These are phyloP conservation scores for Naematelia aurantialba DNA, from an alignment of 768 basidiomycete genomes.

Conservation along the genomic window DNA sequence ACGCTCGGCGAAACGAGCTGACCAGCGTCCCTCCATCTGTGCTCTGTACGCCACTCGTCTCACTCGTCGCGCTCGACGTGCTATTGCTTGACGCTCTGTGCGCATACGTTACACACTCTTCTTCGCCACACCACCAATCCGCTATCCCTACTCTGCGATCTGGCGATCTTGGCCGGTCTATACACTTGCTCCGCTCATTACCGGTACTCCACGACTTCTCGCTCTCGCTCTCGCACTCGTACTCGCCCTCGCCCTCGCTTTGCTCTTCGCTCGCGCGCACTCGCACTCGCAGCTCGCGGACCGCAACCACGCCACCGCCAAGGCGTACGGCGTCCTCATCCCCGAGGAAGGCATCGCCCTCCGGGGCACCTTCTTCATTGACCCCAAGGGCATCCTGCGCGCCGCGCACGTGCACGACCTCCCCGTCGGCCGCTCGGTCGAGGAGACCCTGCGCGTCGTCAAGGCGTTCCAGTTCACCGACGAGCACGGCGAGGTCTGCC, in stretches of 20 bases:
- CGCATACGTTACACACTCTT: too few relatives aligned
- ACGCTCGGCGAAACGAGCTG: too few relatives aligned
- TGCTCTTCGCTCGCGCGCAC: slow-evolving; percentile 1
- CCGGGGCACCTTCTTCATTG: slow-evolving; percentile 57
- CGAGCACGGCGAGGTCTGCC: slow-evolving; percentile 86
- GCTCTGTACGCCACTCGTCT: neutral
- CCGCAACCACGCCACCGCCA: slow-evolving; percentile 67
- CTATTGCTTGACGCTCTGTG: too few relatives aligned
- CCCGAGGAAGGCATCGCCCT: slow-evolving; percentile 85
- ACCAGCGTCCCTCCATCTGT: slow-evolving; percentile 2
- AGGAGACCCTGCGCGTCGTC: slow-evolving; percentile 83
- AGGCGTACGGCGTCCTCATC: slow-evolving; percentile 81
- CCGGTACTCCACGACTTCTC: neutral
- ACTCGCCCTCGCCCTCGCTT: neutral
- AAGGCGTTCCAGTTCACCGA: slow-evolving; percentile 81
- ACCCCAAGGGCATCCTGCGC: slow-evolving; percentile 41
- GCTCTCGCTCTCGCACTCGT: neutral
- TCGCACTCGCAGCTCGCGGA: slow-evolving; percentile 30
- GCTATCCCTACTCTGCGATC: too few relatives aligned
- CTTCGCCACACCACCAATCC: too few relatives aligned
- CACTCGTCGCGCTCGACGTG: neutral
- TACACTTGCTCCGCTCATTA: neutral
- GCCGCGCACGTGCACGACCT: slow-evolving; percentile 68
- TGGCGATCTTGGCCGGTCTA: too few relatives aligned
- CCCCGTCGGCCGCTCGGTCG: slow-evolving; percentile 91